These are phyloP conservation scores for Erigeron canadensis DNA, from an alignment of 129 eudicot species.

Conservation along the genomic window DNA sequence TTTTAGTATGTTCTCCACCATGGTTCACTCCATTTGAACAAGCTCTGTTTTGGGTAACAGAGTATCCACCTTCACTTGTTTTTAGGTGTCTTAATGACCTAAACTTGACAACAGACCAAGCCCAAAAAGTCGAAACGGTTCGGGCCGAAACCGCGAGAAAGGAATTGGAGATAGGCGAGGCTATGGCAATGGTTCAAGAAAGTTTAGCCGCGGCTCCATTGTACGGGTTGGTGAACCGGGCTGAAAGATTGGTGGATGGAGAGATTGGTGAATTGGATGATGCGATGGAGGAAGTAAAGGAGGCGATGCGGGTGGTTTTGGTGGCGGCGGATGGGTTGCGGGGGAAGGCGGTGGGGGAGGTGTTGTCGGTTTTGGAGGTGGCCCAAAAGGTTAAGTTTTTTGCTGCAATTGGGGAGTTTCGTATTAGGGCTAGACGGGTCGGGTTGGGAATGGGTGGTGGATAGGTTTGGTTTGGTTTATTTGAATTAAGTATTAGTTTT, in stretches of 20 bases:
- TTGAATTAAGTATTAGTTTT: no score
- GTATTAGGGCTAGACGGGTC: conserved; percentile 25
- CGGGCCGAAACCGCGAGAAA: conserved; percentile 19
- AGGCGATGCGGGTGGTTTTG: conserved; percentile 28
- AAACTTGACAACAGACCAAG: conserved; percentile 29
- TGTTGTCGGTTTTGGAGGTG: conserved; percentile 19
- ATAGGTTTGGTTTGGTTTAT: no score
- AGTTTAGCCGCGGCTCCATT: conserved; percentile 44
- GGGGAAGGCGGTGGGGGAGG: conserved; percentile 1
- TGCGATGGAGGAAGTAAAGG: conserved; percentile 35
- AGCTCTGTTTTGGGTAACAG: conserved; percentile 44
- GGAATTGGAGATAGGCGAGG: conserved; percentile 31
- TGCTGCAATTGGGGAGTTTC: conserved; percentile 24
- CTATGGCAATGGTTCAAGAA: conserved; percentile 53
- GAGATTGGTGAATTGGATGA: conserved; percentile 30
- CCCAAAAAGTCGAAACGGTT: not conserved
- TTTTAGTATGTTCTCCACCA: conserved; percentile 42
- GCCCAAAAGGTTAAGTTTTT: conserved; percentile 16
- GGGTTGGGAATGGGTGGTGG: conserved; percentile 1
- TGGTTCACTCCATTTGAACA: conserved; percentile 55
- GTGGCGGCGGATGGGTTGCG: conserved; percentile 16
- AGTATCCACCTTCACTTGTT: conserved; percentile 38
- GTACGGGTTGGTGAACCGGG: conserved; percentile 32
- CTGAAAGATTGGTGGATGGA: conserved; percentile 42
- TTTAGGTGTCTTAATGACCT: conserved; percentile 26